Evolutionary conservation across 1,284 basidiomycete genomes (phyloP).

Genomic region (Coniferiporia weirii): DNA sequence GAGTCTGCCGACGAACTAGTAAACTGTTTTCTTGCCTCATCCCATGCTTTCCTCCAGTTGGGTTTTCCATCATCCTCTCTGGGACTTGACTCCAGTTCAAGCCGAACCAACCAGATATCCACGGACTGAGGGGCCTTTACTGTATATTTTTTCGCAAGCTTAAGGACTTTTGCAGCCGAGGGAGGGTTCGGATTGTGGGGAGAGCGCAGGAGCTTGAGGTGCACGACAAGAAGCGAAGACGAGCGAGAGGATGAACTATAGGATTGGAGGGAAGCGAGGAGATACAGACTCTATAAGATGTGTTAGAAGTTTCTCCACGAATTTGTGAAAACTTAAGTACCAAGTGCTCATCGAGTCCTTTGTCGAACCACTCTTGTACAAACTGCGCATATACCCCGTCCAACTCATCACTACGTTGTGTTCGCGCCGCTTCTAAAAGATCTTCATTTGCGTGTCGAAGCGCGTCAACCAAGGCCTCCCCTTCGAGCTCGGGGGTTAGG

Average conservation of each 20-base stretch:
- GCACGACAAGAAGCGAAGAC: conserved; percentile 40
- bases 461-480: conserved; percentile 49
- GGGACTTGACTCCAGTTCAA: conserved; percentile 38
- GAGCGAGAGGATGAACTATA: conserved; percentile 31
- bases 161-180: conserved; percentile 34
- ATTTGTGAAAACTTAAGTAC: conserved; percentile 36
- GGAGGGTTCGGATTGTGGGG: conserved; percentile 25
- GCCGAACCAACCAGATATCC: conserved; percentile 48
- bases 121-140: conserved; percentile 30
- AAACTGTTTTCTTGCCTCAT: conserved; percentile 29
- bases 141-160: conserved; percentile 43
- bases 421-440: conserved; percentile 34
- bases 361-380: conserved; percentile 49
- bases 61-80: conserved; percentile 24
- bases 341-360: conserved; percentile 44
- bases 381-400: conserved; percentile 49
- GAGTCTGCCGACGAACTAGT: conserved; percentile 21
- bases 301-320: background rate
- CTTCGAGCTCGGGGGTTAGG: conserved; percentile 35
- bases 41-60: conserved; percentile 34
- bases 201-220: conserved; percentile 40
- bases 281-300: conserved; percentile 41
- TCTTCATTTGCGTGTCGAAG: conserved; percentile 55
- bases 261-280: conserved; percentile 45
- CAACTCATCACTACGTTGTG: conserved; percentile 5